These are phyloP conservation scores for Eucalyptus cloeziana DNA, from an alignment of 345 rosid genomes.

Conservation along the genomic window DNA sequence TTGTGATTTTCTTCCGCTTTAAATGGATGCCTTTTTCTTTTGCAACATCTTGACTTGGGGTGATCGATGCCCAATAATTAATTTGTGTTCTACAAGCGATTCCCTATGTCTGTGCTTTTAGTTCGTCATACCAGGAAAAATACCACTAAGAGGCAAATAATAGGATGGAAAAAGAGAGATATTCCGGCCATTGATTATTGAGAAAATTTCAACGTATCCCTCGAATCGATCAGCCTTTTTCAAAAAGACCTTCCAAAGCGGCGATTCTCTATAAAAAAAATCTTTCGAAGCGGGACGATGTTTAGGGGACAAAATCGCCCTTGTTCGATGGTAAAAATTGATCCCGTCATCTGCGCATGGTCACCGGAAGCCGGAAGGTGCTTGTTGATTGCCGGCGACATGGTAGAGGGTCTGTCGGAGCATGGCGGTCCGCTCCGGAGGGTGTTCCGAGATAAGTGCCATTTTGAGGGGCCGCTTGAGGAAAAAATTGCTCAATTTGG, in stretches of 20 bases:
- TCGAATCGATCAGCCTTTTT: background rate
- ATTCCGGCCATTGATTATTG: background rate
- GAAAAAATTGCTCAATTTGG: background rate
- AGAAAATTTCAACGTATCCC: background rate
- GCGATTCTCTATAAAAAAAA: background rate
- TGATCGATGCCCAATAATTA: background rate
- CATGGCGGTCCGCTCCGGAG: background rate
- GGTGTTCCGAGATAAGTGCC: background rate
- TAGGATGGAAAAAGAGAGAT: background rate
- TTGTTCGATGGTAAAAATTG: background rate
- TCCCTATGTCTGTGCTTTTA: background rate
- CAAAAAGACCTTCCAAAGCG: background rate
- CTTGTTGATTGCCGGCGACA: background rate
- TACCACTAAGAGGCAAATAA: background rate
- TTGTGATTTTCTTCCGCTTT: background rate
- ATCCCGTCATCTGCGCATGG: background rate
- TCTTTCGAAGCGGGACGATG: background rate
- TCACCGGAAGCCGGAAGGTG: background rate
- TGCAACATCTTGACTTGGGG: background rate
- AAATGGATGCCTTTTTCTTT: background rate
- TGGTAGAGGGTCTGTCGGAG: background rate
- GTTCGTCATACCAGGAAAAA: background rate
- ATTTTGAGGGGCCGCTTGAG: background rate
- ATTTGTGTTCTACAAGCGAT: background rate
- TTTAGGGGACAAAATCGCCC: background rate